Percentiles rank a stretch among this genome's conserved stretches.
These are phyloP conservation scores for Platanthera guangdongensis DNA, from an alignment of 106 monocot species.

Conservation along the genomic window DNA sequence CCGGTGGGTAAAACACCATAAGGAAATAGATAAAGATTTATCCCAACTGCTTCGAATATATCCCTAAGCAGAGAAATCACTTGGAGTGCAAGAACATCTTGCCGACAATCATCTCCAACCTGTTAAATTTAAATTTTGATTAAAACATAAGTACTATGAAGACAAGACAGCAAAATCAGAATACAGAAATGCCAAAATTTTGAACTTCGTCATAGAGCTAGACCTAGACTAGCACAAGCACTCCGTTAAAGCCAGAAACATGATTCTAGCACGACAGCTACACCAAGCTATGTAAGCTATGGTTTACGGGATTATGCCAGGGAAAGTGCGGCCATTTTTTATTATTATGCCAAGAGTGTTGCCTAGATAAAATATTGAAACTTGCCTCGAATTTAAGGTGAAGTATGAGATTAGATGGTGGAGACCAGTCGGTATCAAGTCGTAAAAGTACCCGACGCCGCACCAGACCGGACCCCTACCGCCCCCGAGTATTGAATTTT, in stretches of 20 bases:
- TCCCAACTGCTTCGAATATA: conserved; percentile 80
- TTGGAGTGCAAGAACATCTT: conserved; percentile 98
- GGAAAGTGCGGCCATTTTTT: no score
- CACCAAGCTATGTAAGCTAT: no score
- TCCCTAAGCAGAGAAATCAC: conserved; percentile 86
- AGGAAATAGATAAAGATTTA: conserved; percentile 95
- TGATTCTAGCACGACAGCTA: background rate
- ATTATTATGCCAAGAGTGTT: no score
- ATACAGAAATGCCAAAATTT: background rate
- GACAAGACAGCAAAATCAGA: background rate
- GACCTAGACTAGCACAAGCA: background rate
- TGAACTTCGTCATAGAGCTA: background rate
- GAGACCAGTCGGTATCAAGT: no score
- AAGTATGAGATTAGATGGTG: no score
- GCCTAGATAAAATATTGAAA: no score
- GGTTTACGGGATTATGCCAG: no score
- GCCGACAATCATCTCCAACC: conserved; percentile 99
- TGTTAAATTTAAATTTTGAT: conserved; percentile 20
- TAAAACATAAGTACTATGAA: background rate
- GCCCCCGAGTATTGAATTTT: no score
- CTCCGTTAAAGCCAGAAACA: background rate
- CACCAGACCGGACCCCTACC: no score
- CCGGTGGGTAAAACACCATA: conserved; percentile 97
- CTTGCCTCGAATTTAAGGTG: no score
- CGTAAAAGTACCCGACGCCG: no score